phyloP scores from a whole-genome alignment of 2,329 filamentous ascomycete species.

The Daldinia sp. region DNA sequence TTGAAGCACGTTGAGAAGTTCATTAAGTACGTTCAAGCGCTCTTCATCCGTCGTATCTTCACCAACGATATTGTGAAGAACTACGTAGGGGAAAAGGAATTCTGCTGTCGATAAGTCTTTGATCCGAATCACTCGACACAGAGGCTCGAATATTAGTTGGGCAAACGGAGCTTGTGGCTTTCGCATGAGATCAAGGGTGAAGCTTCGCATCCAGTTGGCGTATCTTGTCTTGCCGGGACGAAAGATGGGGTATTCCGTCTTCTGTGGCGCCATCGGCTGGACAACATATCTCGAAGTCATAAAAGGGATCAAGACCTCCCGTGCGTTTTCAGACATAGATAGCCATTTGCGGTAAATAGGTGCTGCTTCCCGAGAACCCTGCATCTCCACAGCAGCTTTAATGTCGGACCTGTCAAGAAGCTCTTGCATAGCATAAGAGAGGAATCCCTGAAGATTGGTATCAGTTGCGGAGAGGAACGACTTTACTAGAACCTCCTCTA shows the following conservation, averaged over 20 bases:
- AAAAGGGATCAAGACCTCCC: constrained; percentile 89
- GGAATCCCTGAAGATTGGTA: constrained; percentile 86
- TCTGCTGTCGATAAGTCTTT: constrained; percentile 88
- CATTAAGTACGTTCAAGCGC: constrained; percentile 73
- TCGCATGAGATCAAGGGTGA: constrained; percentile 85
- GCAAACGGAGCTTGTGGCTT: constrained; percentile 81
- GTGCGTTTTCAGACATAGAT: constrained; percentile 78
- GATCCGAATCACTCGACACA: constrained; percentile 84
- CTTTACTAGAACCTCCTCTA: constrained; percentile 89
- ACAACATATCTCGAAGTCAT: constrained; percentile 85
- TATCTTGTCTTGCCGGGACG: constrained; percentile 72
- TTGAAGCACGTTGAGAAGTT: constrained; percentile 80
- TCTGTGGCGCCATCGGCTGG: constrained; percentile 67
- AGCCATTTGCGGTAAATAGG: constrained; percentile 80
- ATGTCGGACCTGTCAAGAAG: constrained; percentile 84
- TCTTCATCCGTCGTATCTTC: constrained; percentile 71
- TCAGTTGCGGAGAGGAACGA: constrained; percentile 93
- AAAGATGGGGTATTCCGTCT: constrained; percentile 83
- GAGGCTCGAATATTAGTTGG: constrained; percentile 80
- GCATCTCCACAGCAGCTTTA: constrained; percentile 64
- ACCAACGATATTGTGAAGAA: constrained; percentile 84
- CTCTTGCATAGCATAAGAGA: constrained; percentile 96
- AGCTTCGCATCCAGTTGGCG: constrained; percentile 81
- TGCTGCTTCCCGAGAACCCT: constrained; percentile 62
- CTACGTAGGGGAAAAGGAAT: constrained; percentile 89